Evolutionary conservation across 2,329 filamentous ascomycete genomes (phyloP), one percentile per base, ranked within the genome.

Genomic region (Pseudogymnoascus verrucosus): DNA sequence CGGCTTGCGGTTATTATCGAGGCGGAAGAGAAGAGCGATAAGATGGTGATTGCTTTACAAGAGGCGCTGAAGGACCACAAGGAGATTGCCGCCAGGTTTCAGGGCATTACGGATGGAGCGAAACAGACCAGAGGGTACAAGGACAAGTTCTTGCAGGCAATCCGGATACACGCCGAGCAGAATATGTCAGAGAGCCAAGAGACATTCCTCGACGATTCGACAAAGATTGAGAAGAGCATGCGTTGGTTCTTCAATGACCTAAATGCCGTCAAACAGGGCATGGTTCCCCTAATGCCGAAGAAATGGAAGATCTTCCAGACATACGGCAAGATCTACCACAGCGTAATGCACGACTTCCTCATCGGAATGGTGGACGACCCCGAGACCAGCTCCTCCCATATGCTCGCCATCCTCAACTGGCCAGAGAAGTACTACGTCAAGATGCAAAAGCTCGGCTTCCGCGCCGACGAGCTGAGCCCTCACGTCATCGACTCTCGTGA

Each of bases 171-270:
- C 64, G 86, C 85, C 2, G 78, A 84, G 63, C 79, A 78, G 12
- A 84, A 89, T 67, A 86, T 90, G 66, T 80, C 83, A 16, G 78
- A 80, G 37, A 81, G 84, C 28, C 84, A 84, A 62, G 79, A 87
- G 62, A 84, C 87, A 57, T 98, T 99, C 74, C 78, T 93, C 62
- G 89, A 89, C 39, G 91, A 98, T 72, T 90, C 95, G 0, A 84
- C 88, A 60, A 86, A 85, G 70, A 81, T 99, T 57, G 90, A 96
- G 67, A 96, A 96, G 79, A 87, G 85, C 68, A 85, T 96, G 77
- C 90, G 90, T 72, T 99, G 95, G 95, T 99, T 87, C 77, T 99
- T 98, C 79, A 97, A 98, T 78, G 93, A 99, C 74, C 83, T 99
- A 39, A 96, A 96, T 75, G 92, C 91, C 3, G 93, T 97, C 72